Evolutionary conservation across 1,284 basidiomycete genomes (phyloP).

Genomic region (Dichomitus squalens): DNA sequence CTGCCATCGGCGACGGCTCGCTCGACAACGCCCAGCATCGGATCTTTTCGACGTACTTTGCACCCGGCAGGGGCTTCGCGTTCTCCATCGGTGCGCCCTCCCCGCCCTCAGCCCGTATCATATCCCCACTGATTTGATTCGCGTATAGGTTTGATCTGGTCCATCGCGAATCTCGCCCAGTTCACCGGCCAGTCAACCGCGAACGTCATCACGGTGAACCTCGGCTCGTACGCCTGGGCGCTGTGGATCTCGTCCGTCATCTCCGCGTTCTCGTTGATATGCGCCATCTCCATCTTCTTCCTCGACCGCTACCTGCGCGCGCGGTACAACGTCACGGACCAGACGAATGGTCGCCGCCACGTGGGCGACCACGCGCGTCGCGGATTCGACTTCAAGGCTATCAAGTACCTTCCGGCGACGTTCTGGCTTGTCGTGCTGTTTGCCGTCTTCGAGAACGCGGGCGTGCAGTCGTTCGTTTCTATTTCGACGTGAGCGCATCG

Average conservation of each 20-base stretch:
- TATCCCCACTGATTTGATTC: background rate
- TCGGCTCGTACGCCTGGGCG: slow-evolving; percentile 45
- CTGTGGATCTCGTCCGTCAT: slow-evolving; percentile 47
- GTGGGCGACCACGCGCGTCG: slow-evolving; percentile 30
- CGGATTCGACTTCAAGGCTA: slow-evolving; percentile 39
- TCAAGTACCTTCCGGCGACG: slow-evolving; percentile 40
- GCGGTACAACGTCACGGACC: slow-evolving; percentile 42
- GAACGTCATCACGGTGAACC: slow-evolving; percentile 42
- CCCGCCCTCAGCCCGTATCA: background rate
- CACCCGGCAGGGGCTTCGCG: slow-evolving; percentile 44
- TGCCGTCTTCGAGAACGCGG: slow-evolving; percentile 47
- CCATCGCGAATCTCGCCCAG: slow-evolving; percentile 45
- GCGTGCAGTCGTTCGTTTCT: slow-evolving; percentile 48
- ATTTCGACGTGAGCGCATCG: slow-evolving; percentile 41
- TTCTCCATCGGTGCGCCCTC: slow-evolving; percentile 40
- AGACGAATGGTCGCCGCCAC: slow-evolving; percentile 39
- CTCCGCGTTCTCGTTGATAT: slow-evolving; percentile 42
- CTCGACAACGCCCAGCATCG: slow-evolving; percentile 50
- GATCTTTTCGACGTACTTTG: slow-evolving; percentile 49
- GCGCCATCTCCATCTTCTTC: slow-evolving; percentile 40
- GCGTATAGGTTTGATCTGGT: slow-evolving; percentile 34
- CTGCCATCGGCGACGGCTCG: slow-evolving; percentile 47
- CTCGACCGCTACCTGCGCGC: slow-evolving; percentile 42
- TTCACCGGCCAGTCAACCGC: slow-evolving; percentile 43
- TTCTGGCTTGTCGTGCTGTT: slow-evolving; percentile 48